Percentiles rank a stretch among this genome's conserved stretches.
Conservation (phyloP, 2,329 filamentous ascomycete genomes). For the Acephala macrosclerotiorum region DNA sequence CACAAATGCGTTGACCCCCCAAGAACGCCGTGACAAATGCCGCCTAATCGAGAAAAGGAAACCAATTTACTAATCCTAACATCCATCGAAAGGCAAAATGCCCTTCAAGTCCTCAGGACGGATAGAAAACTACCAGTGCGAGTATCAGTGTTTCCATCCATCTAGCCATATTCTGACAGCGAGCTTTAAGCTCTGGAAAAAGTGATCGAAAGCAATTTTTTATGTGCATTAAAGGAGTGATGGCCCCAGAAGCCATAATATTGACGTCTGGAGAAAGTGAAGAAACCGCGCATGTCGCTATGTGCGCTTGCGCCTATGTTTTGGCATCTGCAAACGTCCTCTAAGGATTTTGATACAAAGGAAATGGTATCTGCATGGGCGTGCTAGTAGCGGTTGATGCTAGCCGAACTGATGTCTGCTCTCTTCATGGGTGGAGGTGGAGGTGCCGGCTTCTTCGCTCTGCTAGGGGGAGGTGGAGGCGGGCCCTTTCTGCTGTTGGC, state of each 20-base stretch:
- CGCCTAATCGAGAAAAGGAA: not conserved
- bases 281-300: not conserved
- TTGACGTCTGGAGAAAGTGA: slow-evolving; percentile 1
- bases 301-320: not conserved
- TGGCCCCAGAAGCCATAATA: slow-evolving; percentile 1
- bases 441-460: slow-evolving; percentile 71
- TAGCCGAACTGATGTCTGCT: slow-evolving; percentile 43
- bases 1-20: not conserved
- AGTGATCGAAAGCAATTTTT: not conserved
- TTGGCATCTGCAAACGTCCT: not conserved
- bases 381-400: slow-evolving; percentile 32
- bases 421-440: slow-evolving; percentile 71
- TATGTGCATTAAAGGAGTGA: slow-evolving; percentile 12
- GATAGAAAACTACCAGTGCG: not conserved
- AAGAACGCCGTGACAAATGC: not conserved
- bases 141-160: slow-evolving; percentile 4
- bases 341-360: not conserved
- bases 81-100: not conserved
- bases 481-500: slow-evolving; percentile 56
- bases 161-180: not conserved
- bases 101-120: not conserved
- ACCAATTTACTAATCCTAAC: slow-evolving; percentile 1
- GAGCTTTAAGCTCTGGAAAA: not conserved
- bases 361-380: not conserved
- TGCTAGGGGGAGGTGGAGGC: slow-evolving; percentile 67